Percentiles rank a stretch among this genome's conserved stretches.
Evolutionary conservation across 106 monocot species (phyloP).

Genomic region (Dactylorhiza incarnata): DNA sequence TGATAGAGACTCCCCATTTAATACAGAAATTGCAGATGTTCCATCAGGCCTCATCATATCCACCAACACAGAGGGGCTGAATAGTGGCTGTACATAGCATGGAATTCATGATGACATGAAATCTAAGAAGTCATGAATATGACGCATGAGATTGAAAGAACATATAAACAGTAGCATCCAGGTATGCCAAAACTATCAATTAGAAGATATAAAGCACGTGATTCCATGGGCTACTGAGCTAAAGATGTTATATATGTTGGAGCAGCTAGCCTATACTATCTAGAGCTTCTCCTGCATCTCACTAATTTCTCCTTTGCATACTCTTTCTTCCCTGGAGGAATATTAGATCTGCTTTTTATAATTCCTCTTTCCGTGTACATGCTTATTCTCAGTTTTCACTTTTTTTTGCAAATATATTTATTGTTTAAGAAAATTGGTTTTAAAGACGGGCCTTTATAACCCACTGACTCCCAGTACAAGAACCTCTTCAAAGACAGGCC

Average conservation of each 20-base stretch:
- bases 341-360: no score
- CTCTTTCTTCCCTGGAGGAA: no score
- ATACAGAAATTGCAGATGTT: conserved; percentile 65
- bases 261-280: neutral
- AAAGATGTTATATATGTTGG: neutral
- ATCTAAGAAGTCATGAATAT: neutral
- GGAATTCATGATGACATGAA: neutral
- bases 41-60: conserved; percentile 99
- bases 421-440: no score
- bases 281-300: neutral
- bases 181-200: neutral
- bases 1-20: conserved; percentile 62
- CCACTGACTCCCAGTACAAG: no score
- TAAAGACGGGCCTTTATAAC: no score
- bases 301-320: no score
- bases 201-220: neutral
- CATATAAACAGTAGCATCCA: neutral
- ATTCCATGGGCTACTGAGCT: neutral
- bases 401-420: no score
- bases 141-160: neutral
- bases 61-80: conserved; percentile 70
- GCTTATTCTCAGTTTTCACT: no score
- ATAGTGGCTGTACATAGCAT: conserved; percentile 61
- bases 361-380: no score
- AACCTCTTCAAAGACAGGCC: no score